Percentiles rank a stretch among this genome's conserved stretches.
Evolutionary conservation across 2,329 filamentous ascomycete species (phyloP).

Genomic region (Scedosporium dehoogii): DNA sequence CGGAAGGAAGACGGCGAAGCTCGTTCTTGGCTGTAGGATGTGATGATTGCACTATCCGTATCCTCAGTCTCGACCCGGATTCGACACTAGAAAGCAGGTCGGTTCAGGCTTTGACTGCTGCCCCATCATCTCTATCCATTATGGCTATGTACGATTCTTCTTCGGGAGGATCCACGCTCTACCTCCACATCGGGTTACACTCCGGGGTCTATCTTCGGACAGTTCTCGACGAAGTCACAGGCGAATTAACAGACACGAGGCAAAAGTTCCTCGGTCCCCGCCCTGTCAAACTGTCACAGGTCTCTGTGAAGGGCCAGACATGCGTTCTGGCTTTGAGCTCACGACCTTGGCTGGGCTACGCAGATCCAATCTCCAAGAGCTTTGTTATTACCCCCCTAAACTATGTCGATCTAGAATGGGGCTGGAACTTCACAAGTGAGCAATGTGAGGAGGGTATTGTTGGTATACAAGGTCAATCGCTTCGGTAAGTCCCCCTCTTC

Average conservation of each 20-base stretch:
- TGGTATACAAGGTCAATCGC: slow-evolving; percentile 78
- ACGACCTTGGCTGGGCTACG: slow-evolving; percentile 91
- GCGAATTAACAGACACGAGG: slow-evolving; percentile 87
- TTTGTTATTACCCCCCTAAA: slow-evolving; percentile 90
- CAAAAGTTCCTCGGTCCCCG: slow-evolving; percentile 92
- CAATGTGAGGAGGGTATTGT: slow-evolving; percentile 92
- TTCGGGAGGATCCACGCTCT: slow-evolving; percentile 77
- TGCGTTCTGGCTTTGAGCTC: slow-evolving; percentile 86
- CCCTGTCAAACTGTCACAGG: slow-evolving; percentile 79
- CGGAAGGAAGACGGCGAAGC: slow-evolving; percentile 78
- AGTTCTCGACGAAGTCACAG: slow-evolving; percentile 88
- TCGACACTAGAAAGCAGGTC: slow-evolving; percentile 88
- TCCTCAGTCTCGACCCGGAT: slow-evolving; percentile 82
- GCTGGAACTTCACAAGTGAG: slow-evolving; percentile 93
- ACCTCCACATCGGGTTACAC: slow-evolving; percentile 90
- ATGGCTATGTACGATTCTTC: slow-evolving; percentile 95
- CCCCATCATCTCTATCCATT: slow-evolving; percentile 79
- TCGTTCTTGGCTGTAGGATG: slow-evolving; percentile 94
- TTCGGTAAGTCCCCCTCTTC: slow-evolving; percentile 50
- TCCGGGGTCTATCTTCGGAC: slow-evolving; percentile 95
- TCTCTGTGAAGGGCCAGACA: slow-evolving; percentile 75
- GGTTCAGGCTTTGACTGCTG: slow-evolving; percentile 84
- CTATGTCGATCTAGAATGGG: slow-evolving; percentile 82
- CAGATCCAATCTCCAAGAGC: slow-evolving; percentile 73
- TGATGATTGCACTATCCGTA: slow-evolving; percentile 90